phyloP scores from a whole-genome alignment of 2,329 filamentous ascomycete genomes.

The Scytalidium sp. region DNA sequence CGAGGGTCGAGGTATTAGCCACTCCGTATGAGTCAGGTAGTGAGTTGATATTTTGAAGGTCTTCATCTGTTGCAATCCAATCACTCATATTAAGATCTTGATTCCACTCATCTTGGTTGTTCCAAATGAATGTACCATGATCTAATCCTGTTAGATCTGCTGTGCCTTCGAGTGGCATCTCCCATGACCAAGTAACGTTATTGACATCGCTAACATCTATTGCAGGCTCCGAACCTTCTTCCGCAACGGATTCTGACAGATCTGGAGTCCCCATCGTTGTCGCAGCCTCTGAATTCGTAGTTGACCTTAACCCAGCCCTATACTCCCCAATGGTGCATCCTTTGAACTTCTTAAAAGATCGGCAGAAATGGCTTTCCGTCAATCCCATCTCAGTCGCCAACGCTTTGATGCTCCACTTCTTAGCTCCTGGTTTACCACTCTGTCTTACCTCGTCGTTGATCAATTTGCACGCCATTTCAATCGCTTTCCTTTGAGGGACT shows the following conservation, averaged over 20 bases:
- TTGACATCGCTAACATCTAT: background rate
- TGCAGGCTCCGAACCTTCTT: background rate
- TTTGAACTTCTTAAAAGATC: slow-evolving; percentile 53
- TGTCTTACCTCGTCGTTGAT: slow-evolving; percentile 19
- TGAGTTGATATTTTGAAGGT: background rate
- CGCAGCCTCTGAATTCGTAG: background rate
- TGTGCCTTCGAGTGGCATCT: background rate
- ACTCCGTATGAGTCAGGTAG: background rate
- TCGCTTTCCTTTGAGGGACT: slow-evolving; percentile 38
- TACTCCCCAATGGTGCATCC: slow-evolving; percentile 39
- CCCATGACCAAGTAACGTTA: background rate
- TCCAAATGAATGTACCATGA: background rate
- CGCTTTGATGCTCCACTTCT: slow-evolving; percentile 36
- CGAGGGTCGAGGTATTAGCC: background rate
- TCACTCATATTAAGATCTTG: background rate
- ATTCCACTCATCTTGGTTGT: background rate
- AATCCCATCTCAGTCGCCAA: slow-evolving; percentile 49
- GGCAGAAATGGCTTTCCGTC: slow-evolving; percentile 57
- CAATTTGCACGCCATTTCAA: slow-evolving; percentile 34
- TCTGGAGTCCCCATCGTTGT: background rate
- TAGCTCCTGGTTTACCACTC: slow-evolving; percentile 6
- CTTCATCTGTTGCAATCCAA: background rate
- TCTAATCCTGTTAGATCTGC: background rate
- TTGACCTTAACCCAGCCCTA: background rate
- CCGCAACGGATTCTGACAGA: background rate